Base-by-base conservation (phyloP, 345 rosid species). In the Rhodamnia argentea region DNA sequence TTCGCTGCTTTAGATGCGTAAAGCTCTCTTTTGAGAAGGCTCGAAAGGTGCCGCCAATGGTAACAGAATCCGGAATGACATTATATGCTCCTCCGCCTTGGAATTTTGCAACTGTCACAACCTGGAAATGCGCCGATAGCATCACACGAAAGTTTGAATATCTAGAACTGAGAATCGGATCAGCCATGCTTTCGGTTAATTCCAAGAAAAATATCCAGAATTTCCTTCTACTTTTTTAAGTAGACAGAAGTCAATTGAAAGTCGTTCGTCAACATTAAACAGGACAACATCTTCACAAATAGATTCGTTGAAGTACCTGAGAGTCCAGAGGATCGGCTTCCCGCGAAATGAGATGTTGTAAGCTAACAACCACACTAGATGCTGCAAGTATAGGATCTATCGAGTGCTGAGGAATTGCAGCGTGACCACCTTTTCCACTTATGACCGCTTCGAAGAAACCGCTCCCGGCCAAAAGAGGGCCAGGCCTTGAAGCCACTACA, bases 301-400 rank as follows among this genome's bases (percentile, higher is more conserved):
- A 5, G 47, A 70, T 70, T 70, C 26, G 81, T 70, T 20, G 47
- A 70, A 37, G 82, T 83, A 97, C 99, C 98, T 95, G 96, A 4
- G 99, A 94, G 89, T 96, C 98, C 88, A 95, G 87, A 52, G 99
- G 99, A 88, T 97, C 97, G 32, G 95, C 93, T 88, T 97, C 99
- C 51, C 98, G 98, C 13, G 99, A 96, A 87, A 96, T 90, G 18
- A 96, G 94, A 86, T 95, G 95, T 87, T 97, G 99, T 83, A 96
- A 94, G 90, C 98, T 97, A 42, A 97, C 93, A 50, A 97, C 88
- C 50, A 94, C 94, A 82, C 88, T 96, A 26, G 99, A 92, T 88
- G 98, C 96, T 58, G 99, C 98, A 44, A 96, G 53, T 60, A 97
- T 90, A 16, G 98, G 99, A 82, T 97, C 99, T 27, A 94, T 84